A percentile compares a stretch with the other conserved stretches of the same genome.
phyloP scores from a whole-genome alignment of 805 yeast species.

The Saccharomycopsis schoenii region DNA sequence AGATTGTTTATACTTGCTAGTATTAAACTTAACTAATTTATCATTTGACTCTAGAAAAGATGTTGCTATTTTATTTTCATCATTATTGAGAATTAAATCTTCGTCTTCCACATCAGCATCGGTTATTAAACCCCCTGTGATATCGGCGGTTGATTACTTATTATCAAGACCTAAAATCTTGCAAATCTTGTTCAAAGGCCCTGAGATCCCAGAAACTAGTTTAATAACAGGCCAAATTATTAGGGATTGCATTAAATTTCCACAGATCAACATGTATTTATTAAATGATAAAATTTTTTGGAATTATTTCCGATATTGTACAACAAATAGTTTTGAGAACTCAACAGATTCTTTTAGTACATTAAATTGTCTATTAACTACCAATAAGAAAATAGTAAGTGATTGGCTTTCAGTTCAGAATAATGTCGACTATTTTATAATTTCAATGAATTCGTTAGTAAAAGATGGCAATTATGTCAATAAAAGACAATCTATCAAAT shows the following conservation, averaged over 20 bases:
- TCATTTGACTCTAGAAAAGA: conserved; percentile 90
- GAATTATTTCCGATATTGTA: conserved; percentile 74
- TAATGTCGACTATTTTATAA: conserved; percentile 50
- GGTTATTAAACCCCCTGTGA: not conserved
- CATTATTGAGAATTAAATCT: conserved; percentile 61
- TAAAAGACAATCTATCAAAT: conserved; percentile 77
- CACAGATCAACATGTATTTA: conserved; percentile 51
- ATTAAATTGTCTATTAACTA: conserved; percentile 54
- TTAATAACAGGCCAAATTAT: conserved; percentile 68
- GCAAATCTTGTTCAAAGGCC: conserved; percentile 52
- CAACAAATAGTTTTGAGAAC: conserved; percentile 70
- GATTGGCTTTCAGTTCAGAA: conserved; percentile 48
- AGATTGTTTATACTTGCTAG: conserved; percentile 56
- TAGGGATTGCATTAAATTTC: conserved; percentile 77
- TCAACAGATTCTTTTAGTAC: conserved; percentile 87
- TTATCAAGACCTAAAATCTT: conserved; percentile 57
- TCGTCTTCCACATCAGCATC: conserved; percentile 30
- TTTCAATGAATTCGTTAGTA: conserved; percentile 57
- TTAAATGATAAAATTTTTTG: conserved; percentile 58
- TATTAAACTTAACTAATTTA: conserved; percentile 49
- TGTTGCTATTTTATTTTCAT: conserved; percentile 60
- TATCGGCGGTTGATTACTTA: conserved; percentile 55
- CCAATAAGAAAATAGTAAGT: conserved; percentile 58
- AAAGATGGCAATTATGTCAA: conserved; percentile 81
- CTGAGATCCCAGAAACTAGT: conserved; percentile 66